Conservation (phyloP, 2,329 filamentous ascomycete species). For the Pseudopithomyces chartarum region DNA sequence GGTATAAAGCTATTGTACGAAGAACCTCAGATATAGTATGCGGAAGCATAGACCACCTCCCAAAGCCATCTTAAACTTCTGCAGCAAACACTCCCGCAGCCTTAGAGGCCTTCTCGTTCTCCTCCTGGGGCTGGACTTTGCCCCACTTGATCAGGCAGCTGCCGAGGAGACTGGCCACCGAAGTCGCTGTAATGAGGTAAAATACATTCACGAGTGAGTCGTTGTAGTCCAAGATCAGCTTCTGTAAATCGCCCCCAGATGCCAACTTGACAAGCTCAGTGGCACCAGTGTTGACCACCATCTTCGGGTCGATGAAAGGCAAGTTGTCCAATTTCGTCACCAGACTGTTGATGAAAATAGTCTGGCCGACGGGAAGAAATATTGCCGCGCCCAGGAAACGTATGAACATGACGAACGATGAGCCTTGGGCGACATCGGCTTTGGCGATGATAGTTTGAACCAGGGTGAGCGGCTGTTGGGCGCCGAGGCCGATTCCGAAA, state of each 20-base stretch:
- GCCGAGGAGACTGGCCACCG: no score
- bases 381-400: conserved; percentile 51
- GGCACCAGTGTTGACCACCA: not conserved
- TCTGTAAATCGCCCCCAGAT: not conserved
- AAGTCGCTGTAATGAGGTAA: not conserved
- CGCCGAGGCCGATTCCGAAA: conserved; percentile 45
- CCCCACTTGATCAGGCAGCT: no score
- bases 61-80: no score
- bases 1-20: no score
- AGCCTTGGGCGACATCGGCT: conserved; percentile 38
- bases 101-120: no score
- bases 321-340: conserved; percentile 9
- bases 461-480: conserved; percentile 46
- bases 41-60: no score
- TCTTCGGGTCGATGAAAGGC: not conserved
- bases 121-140: no score
- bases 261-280: not conserved
- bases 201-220: not conserved
- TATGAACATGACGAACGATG: conserved; percentile 45
- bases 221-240: not conserved
- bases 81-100: no score
- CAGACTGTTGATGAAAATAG: conserved; percentile 23
- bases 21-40: no score
- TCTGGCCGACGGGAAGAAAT: conserved; percentile 50
- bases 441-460: conserved; percentile 44